A percentile compares a stretch with the other conserved stretches of the same genome.
phyloP scores from a whole-genome alignment of 108 stramenopile genomes.

The Skeletonema tropicum region DNA sequence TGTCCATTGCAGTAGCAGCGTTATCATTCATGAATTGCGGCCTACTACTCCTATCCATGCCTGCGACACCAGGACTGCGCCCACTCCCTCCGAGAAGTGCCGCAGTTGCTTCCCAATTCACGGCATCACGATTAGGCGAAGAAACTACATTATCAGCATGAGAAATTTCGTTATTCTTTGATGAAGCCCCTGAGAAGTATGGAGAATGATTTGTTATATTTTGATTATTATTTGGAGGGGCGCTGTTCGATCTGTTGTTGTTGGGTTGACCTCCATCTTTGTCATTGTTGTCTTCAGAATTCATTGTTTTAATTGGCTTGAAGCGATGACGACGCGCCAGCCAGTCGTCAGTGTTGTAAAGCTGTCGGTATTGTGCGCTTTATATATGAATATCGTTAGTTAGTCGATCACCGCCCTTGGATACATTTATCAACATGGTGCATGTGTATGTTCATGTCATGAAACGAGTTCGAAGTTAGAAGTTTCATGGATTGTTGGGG shows the following conservation, averaged over 20 bases:
- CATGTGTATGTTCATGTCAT: not conserved
- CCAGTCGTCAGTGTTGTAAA: not conserved
- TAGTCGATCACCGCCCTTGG: not conserved
- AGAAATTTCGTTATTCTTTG: not conserved
- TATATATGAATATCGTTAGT: not conserved
- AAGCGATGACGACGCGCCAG: not conserved
- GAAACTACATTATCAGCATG: not conserved
- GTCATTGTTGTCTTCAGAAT: slow-evolving; percentile 2
- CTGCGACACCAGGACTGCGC: slow-evolving; percentile 2
- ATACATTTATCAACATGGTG: too few relatives aligned
- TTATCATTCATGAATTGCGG: not conserved
- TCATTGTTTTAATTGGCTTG: not conserved
- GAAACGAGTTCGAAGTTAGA: too few relatives aligned
- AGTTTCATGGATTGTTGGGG: too few relatives aligned
- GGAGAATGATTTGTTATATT: not conserved
- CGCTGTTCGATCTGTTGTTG: not conserved
- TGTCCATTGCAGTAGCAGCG: not conserved
- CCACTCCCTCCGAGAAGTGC: slow-evolving; percentile 4
- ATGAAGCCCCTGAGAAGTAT: not conserved
- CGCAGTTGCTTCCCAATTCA: slow-evolving; percentile 1
- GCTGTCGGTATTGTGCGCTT: not conserved
- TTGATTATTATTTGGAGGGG: not conserved
- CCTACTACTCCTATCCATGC: not conserved
- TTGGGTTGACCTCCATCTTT: not conserved
- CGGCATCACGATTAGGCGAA: not conserved